phyloP scores from a whole-genome alignment of 2,329 filamentous ascomycete genomes.

The Scedosporium minutisporum region DNA sequence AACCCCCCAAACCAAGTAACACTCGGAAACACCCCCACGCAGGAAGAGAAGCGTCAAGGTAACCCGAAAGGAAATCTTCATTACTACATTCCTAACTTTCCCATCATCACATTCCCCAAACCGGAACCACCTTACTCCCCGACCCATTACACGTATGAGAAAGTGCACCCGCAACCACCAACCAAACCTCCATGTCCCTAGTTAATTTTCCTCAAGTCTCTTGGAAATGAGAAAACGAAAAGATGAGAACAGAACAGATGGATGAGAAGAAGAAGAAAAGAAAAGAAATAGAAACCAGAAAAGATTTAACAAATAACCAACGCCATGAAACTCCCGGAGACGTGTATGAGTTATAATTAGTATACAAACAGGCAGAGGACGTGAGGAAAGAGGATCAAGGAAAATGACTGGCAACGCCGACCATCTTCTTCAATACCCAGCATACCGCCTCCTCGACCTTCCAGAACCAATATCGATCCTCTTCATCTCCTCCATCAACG shows the following conservation, averaged over 20 bases:
- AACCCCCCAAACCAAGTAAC: neutral
- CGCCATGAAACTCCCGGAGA: neutral
- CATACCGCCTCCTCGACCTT: constrained; percentile 39
- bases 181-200: neutral
- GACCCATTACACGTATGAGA: neutral
- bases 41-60: neutral
- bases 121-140: neutral
- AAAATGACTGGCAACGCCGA: neutral
- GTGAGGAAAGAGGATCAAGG: neutral
- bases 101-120: neutral
- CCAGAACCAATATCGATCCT: constrained; percentile 56
- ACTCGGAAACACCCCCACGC: neutral
- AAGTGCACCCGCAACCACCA: neutral
- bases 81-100: neutral
- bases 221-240: neutral
- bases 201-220: neutral
- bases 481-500: constrained; percentile 62
- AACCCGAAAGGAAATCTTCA: neutral
- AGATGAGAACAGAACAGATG: neutral
- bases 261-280: neutral
- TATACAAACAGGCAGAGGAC: neutral
- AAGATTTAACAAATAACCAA: neutral
- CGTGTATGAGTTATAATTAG: neutral
- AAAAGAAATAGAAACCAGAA: neutral
- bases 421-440: constrained; percentile 25